These are phyloP conservation scores for Platismatia glauca DNA, from an alignment of 495 filamentous ascomycete genomes.

Conservation along the genomic window DNA sequence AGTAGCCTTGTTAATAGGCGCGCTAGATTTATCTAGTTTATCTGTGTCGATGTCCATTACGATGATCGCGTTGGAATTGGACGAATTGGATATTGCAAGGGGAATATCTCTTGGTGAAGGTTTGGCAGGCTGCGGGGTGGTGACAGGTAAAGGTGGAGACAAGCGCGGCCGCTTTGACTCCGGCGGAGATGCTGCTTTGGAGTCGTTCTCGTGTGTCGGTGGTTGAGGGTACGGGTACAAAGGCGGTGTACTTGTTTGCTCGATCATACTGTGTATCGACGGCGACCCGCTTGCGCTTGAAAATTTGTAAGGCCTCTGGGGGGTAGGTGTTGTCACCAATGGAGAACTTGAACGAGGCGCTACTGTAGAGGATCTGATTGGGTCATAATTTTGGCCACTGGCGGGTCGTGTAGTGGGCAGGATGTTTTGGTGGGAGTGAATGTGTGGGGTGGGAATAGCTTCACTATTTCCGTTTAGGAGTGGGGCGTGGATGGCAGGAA, in stretches of 20 bases:
- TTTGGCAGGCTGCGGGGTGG: conserved; percentile 24
- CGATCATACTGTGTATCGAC: conserved; percentile 81
- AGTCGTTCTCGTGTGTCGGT: conserved; percentile 18
- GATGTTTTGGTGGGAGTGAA: conserved; percentile 23
- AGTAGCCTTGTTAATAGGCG: conserved; percentile 1
- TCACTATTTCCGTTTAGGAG: conserved; percentile 35
- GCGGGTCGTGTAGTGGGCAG: conserved; percentile 38
- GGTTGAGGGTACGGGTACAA: conserved; percentile 24
- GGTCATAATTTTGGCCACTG: conserved; percentile 79
- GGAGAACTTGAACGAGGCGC: conserved; percentile 44
- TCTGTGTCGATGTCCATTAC: conserved; percentile 21
- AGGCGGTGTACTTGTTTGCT: conserved; percentile 48
- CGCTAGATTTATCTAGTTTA: conserved; percentile 17
- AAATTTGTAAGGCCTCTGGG: conserved; percentile 34
- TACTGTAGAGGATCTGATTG: conserved; percentile 66
- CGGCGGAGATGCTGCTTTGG: conserved; percentile 25
- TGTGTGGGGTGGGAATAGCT: conserved; percentile 26
- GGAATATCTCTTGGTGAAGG: conserved; percentile 16
- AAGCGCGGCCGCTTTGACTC: conserved; percentile 31
- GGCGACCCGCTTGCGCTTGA: conserved; percentile 70
- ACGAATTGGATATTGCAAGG: neutral
- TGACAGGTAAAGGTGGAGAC: conserved; percentile 19
- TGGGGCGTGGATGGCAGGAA: conserved; percentile 17
- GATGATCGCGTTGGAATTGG: neutral
- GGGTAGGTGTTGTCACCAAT: conserved; percentile 31